A percentile compares a stretch with the other conserved stretches of the same genome.
Conservation (phyloP, 108 stramenopile species). For the Cyclotella kingstonii region DNA sequence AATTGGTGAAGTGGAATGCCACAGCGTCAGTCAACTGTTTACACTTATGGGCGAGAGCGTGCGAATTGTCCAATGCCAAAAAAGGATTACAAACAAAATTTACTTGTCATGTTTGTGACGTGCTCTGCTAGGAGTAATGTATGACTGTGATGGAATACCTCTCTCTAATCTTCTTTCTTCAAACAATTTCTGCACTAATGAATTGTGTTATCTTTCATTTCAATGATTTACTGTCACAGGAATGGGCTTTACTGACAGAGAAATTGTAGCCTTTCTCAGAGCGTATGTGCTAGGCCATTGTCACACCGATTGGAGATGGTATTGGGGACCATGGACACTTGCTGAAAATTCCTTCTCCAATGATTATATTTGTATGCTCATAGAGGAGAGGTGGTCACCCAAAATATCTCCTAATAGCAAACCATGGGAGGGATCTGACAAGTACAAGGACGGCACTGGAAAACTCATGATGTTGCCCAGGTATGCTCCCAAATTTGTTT, state of each 20-base stretch:
- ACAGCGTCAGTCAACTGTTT: too few relatives aligned
- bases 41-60: too few relatives aligned
- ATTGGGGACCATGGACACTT: constrained; percentile 89
- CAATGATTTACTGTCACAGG: too few relatives aligned
- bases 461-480: constrained; percentile 74
- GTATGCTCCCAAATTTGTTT: neutral
- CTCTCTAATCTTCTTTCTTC: too few relatives aligned
- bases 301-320: constrained; percentile 89
- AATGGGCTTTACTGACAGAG: constrained; percentile 70
- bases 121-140: constrained; percentile 96
- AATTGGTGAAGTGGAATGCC: too few relatives aligned
- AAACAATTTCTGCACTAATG: too few relatives aligned
- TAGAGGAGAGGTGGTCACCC: constrained; percentile 89
- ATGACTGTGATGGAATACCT: too few relatives aligned
- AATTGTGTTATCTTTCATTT: too few relatives aligned
- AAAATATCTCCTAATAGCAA: constrained; percentile 89
- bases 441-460: constrained; percentile 89
- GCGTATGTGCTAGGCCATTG: constrained; percentile 96
- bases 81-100: constrained; percentile 74
- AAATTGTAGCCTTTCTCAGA: constrained; percentile 96
- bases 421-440: constrained; percentile 84
- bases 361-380: constrained; percentile 93
- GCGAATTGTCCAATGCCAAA: constrained; percentile 87
- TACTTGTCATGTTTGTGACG: constrained; percentile 82
- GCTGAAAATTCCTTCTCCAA: constrained; percentile 95